phyloP scores from a whole-genome alignment of 441 rosid genomes.

The Populus hybrid region DNA sequence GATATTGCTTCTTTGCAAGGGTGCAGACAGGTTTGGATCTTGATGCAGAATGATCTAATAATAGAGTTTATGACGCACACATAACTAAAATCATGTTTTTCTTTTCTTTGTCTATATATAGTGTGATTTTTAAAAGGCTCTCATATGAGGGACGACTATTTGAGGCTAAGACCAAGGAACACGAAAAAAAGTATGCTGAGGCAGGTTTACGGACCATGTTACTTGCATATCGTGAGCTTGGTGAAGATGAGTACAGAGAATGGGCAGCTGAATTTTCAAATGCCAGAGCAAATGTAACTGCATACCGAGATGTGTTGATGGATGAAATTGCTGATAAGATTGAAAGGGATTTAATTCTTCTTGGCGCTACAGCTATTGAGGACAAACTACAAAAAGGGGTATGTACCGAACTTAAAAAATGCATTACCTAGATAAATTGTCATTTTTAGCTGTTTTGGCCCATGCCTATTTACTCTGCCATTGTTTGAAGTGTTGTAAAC shows the following conservation, averaged over 20 bases:
- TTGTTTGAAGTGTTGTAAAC: conserved; percentile 2
- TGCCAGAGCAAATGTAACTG: conserved; percentile 62
- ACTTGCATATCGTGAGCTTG: conserved; percentile 70
- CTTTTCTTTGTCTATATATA: conserved; percentile 27
- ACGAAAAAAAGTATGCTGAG: conserved; percentile 63
- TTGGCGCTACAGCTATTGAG: conserved; percentile 97
- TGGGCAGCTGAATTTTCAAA: conserved; percentile 59
- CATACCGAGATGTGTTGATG: conserved; percentile 54
- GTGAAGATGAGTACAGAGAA: conserved; percentile 45
- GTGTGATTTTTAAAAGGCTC: conserved; percentile 87
- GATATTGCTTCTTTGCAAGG: conserved; percentile 74
- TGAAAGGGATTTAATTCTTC: conserved; percentile 70
- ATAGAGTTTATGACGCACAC: neutral
- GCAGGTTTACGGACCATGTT: conserved; percentile 85
- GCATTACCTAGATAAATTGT: neutral
- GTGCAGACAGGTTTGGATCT: conserved; percentile 77
- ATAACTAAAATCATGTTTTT: conserved; percentile 3
- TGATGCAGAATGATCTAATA: conserved; percentile 5
- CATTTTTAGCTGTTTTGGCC: neutral
- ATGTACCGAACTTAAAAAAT: conserved; percentile 19
- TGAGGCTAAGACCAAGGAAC: conserved; percentile 62
- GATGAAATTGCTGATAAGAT: conserved; percentile 64
- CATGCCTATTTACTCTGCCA: neutral
- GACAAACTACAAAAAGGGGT: conserved; percentile 94
- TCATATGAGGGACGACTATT: conserved; percentile 43